Base-by-base conservation (phyloP, 2,329 filamentous ascomycete genomes). In the Aspergillus hiratsukae region DNA sequence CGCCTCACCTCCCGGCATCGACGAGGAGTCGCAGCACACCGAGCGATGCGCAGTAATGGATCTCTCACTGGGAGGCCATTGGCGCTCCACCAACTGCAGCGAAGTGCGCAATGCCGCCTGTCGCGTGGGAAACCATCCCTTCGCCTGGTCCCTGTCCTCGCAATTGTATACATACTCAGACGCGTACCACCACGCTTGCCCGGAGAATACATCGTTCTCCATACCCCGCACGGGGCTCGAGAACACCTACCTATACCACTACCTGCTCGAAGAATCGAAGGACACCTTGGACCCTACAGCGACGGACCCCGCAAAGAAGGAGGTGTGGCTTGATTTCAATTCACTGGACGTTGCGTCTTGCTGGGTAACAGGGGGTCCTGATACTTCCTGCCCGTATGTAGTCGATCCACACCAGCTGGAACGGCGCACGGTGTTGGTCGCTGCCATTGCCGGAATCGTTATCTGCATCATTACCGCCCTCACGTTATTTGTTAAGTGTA, bases 401-500 rank as follows among this genome's bases (percentile, higher is more conserved):
- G 63, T 74, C 9, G 70, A 75, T 41, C 69, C 73, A 4, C 73
- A 79, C 23, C 72, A 74, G 28, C 67, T 79, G 52, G 69, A 76
- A 40, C 75, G 74, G 46, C 71, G 76, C 28, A 74, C 78, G 8
- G 80, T 88, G 8, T 71, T 87, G 31, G 81, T 88, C 25, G 83
- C 86, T 2, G 82, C 81, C 0, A 79, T 88, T 23, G 85, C 84
- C 1, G 83, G 81, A 4, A 76, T 88, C 4, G 81, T 88, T 23
- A 82, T 88, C 1, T 78, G 86, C 49, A 74, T 87, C 19, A 69
- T 86, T n/a, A 80, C 83, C 0, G 81, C 79, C 0, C 67, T 87
- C 65, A 87, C 83, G 0, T 68, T 87, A 11, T 84, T 87, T 60
- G 80, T 85, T 51, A 88, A 88, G 65, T 86, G 83, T 65, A 85